A percentile compares a stretch with the other conserved stretches of the same genome.
phyloP scores from a whole-genome alignment of 805 yeast species.

The Zygosaccharomyces siamensis region DNA sequence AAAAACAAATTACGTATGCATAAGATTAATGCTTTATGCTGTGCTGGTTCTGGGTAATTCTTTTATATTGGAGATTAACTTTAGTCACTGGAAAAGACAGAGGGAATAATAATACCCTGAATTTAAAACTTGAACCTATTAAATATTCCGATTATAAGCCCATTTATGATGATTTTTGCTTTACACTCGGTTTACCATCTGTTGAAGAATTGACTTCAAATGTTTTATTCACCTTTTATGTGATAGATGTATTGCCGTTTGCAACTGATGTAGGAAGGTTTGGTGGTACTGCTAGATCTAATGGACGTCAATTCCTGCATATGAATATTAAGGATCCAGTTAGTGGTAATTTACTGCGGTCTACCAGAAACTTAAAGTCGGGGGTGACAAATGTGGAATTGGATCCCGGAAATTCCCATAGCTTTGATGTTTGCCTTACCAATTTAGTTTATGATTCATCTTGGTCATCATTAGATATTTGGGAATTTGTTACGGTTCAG shows the following conservation, averaged over 20 bases:
- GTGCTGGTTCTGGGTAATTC: slow-evolving; percentile 1
- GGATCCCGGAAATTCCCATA: slow-evolving; percentile 4
- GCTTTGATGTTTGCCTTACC: slow-evolving; percentile 28
- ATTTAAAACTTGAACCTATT: slow-evolving; percentile 6
- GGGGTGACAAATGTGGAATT: slow-evolving; percentile 19
- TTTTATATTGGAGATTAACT: slow-evolving; percentile 1
- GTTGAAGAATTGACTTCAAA: slow-evolving; percentile 6
- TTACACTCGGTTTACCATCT: slow-evolving; percentile 8
- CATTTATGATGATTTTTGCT: slow-evolving; percentile 4
- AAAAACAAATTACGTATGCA: background rate
- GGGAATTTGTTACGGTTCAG: slow-evolving; percentile 19
- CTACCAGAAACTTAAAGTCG: slow-evolving; percentile 14
- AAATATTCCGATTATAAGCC: slow-evolving; percentile 7
- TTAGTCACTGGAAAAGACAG: slow-evolving; percentile 1
- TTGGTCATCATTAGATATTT: slow-evolving; percentile 32
- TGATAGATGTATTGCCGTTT: slow-evolving; percentile 16
- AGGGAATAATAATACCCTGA: slow-evolving; percentile 2
- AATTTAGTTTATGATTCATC: slow-evolving; percentile 34
- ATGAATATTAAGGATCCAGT: slow-evolving; percentile 13
- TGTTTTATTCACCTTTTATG: slow-evolving; percentile 15
- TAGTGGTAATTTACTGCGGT: slow-evolving; percentile 18
- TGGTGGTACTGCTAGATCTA: slow-evolving; percentile 26
- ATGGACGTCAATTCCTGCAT: slow-evolving; percentile 24
- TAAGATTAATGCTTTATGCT: background rate
- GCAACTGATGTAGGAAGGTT: slow-evolving; percentile 19